Base-by-base conservation (phyloP, 805 yeast species). In the Kurtzmaniella fragi region DNA sequence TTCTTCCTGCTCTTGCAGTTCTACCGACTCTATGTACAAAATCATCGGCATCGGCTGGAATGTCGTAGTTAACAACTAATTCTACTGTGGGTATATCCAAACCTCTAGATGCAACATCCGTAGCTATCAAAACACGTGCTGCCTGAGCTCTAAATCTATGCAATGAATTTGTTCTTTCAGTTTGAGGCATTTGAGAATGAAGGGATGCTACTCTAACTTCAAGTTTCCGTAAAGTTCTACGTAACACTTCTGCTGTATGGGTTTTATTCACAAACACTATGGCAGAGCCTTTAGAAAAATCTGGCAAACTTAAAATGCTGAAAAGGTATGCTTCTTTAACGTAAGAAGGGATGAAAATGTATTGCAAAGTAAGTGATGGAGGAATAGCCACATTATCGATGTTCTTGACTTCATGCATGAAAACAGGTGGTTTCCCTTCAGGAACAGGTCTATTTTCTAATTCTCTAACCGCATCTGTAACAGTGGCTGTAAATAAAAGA, bases 21-120 rank as follows among this genome's bases (percentile, higher is more conserved):
- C 99, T 86, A 68, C 99, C 99, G 9, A 91, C 95, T 61, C 99
- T 73, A 64, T 93, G 99, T 39, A 93, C 89, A 53, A 87, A 93
- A 46, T 93, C 96, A 54, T 93, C 96, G 3, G 98, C 86, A 55
- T 93, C 97, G 0, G 93, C 89, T 4, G 99, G 99, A 17, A 93
- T 78, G 54, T 93, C 98, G 54, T 77, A 93, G 57, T 93, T 93
- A 17, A 93, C 65, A 17, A 93, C 98, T 49, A 93, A 69, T 54
- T 82, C 91, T 3, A 93, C 99, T 7, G 79, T 73, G 9, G 98
- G 99, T 41, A 93, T 93, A 73, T 93, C 99, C 47, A 93, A 74
- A 59, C 99, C 99, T 77, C 99, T 80, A 23, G 96, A 82, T 2
- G 96, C 99, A 16, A 93, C 97, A 59, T 93, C 99, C 0, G 99